Evolutionary conservation across 768 basidiomycete genomes (phyloP).

Genomic region (Russula compacta): DNA sequence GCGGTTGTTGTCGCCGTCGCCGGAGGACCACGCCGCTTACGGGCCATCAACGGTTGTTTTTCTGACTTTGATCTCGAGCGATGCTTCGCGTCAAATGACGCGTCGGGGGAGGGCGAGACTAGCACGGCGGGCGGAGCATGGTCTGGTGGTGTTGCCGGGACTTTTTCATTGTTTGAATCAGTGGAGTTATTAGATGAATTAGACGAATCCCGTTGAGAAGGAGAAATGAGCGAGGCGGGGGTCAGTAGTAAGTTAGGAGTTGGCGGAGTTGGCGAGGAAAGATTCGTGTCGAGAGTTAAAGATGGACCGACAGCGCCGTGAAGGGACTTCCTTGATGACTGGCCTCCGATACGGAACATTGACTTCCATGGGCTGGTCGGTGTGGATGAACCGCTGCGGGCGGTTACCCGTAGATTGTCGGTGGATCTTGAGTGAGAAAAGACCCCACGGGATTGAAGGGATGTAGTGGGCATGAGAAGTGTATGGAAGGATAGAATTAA

Average conservation of each 20-base stretch:
- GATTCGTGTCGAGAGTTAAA: constrained; percentile 46
- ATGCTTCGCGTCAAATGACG: constrained; percentile 14
- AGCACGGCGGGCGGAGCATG: constrained; percentile 21
- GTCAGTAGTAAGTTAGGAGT: constrained; percentile 43
- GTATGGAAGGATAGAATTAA: background rate
- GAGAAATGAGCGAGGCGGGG: constrained; percentile 44
- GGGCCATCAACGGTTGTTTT: constrained; percentile 25
- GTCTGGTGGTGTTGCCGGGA: constrained; percentile 17
- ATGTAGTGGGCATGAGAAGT: constrained; percentile 7
- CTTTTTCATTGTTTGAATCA: constrained; percentile 46
- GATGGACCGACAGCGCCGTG: constrained; percentile 30
- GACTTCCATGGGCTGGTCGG: constrained; percentile 50
- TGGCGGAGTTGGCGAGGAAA: constrained; percentile 31
- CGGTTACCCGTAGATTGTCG: constrained; percentile 10
- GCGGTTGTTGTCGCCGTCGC: constrained; percentile 34
- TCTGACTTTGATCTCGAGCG: constrained; percentile 26
- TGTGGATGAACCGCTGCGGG: constrained; percentile 15
- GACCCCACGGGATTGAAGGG: constrained; percentile 9
- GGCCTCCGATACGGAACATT: constrained; percentile 58
- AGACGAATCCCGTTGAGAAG: constrained; percentile 62
- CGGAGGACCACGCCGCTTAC: constrained; percentile 29
- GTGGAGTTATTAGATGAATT: constrained; percentile 73
- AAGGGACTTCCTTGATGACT: constrained; percentile 52
- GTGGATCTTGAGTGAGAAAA: constrained; percentile 20
- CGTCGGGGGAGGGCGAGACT: constrained; percentile 19